phyloP scores from a whole-genome alignment of 306 rosid species.

The Gynostemma pentaphyllum region DNA sequence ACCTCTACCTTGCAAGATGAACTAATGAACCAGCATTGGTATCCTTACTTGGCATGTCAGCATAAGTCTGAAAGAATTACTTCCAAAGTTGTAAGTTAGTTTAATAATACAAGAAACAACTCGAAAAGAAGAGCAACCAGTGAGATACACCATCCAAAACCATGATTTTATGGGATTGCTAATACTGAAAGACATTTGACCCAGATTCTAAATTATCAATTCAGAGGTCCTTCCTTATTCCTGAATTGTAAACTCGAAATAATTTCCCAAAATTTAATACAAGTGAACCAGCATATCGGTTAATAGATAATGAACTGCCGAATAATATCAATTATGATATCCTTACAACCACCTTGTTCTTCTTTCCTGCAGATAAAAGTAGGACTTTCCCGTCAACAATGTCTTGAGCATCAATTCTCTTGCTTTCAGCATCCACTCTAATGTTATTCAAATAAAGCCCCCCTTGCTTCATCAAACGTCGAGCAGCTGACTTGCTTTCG shows the following conservation, averaged over 20 bases:
- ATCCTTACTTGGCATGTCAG: not conserved
- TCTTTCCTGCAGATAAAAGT: constrained; percentile 86
- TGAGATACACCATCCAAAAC: too few relatives aligned
- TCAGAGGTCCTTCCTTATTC: not conserved
- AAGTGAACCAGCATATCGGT: too few relatives aligned
- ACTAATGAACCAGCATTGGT: not conserved
- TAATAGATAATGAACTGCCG: constrained; percentile 13
- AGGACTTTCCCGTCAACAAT: constrained; percentile 85
- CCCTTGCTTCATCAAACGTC: constrained; percentile 85
- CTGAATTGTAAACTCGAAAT: not conserved
- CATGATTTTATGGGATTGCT: too few relatives aligned
- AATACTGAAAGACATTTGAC: too few relatives aligned
- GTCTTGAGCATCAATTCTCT: constrained; percentile 51
- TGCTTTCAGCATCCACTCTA: constrained; percentile 59
- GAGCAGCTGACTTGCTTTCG: constrained; percentile 78
- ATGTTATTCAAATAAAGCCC: constrained; percentile 82
- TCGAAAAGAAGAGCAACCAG: not conserved
- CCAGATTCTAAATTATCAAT: not conserved
- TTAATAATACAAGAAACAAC: not conserved
- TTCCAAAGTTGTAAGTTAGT: not conserved
- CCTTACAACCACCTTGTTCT: constrained; percentile 84
- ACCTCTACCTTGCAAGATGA: constrained; percentile 2
- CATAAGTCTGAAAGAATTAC: not conserved
- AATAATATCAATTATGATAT: constrained; percentile 27
- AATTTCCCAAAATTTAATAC: constrained; percentile 13